Evolutionary conservation across 1,284 basidiomycete species (phyloP).

Genomic region (Agroathelia rolfsii): DNA sequence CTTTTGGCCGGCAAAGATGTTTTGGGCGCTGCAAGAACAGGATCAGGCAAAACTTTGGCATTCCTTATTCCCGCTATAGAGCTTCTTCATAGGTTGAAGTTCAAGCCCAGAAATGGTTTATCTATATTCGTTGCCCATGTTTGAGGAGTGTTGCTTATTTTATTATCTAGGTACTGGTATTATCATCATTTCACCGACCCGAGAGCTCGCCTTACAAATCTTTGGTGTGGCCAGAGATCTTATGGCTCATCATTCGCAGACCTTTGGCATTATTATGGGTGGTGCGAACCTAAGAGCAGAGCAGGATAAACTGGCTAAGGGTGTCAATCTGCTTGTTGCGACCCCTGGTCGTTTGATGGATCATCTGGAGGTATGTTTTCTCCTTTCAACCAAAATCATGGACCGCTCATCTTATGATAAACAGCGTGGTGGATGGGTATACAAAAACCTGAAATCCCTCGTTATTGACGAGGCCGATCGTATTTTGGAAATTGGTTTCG

Average conservation of each 20-base stretch:
- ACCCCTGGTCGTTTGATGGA: conserved; percentile 96
- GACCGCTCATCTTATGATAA: conserved; percentile 31
- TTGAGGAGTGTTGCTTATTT: conserved; percentile 75
- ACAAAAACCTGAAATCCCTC: conserved; percentile 80
- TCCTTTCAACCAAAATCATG: no score
- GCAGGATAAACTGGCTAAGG: conserved; percentile 41
- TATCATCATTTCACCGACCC: conserved; percentile 83
- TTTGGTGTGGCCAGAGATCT: conserved; percentile 93
- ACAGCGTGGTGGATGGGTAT: conserved; percentile 95
- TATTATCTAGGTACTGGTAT: conserved; percentile 77
- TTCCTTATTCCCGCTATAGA: conserved; percentile 93
- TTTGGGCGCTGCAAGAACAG: conserved; percentile 97
- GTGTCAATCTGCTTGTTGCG: conserved; percentile 78
- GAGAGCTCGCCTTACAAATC: conserved; percentile 92
- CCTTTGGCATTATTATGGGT: conserved; percentile 93
- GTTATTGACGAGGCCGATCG: conserved; percentile 99
- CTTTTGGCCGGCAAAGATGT: conserved; percentile 82
- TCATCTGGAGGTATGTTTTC: conserved; percentile 70
- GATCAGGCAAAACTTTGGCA: conserved; percentile 95
- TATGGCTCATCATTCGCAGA: conserved; percentile 68
- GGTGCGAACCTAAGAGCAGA: conserved; percentile 61
- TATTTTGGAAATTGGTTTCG: conserved; percentile 97
- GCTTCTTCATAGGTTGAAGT: conserved; percentile 83
- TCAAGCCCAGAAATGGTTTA: conserved; percentile 92
- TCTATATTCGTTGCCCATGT: no score